These are phyloP conservation scores for Exophiala bonariae DNA, from an alignment of 2,329 filamentous ascomycete genomes.

Conservation along the genomic window DNA sequence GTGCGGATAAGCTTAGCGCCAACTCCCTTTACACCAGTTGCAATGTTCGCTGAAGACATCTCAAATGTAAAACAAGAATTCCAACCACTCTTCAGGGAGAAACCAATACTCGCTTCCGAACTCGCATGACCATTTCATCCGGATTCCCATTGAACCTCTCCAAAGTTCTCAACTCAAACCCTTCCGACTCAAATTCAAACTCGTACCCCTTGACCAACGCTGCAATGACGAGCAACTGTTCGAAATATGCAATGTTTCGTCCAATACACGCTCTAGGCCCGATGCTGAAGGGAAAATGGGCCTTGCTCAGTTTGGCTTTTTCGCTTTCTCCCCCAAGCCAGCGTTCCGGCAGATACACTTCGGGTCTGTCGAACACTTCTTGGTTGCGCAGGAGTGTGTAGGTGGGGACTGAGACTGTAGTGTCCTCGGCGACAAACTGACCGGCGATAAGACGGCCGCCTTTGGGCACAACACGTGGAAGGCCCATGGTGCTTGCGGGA, in stretches of 20 bases:
- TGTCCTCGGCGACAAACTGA: constrained; percentile 18
- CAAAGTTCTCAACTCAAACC: too few species aligned
- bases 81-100: too few species aligned
- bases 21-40: too few species aligned
- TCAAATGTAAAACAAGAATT: too few species aligned
- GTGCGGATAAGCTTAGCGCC: too few species aligned
- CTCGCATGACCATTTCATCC: too few species aligned
- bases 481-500: constrained; percentile 15
- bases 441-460: constrained; percentile 18
- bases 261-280: constrained; percentile 73
- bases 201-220: too few species aligned
- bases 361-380: constrained; percentile 3
- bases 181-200: too few species aligned
- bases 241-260: constrained; percentile 55
- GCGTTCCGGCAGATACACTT: constrained; percentile 10
- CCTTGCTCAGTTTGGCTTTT: constrained; percentile 18
- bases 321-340: constrained; percentile 15
- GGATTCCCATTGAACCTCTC: too few species aligned
- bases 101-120: too few species aligned
- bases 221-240: too few species aligned
- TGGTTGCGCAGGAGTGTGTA: constrained; percentile 16
- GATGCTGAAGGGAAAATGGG: constrained; percentile 59
- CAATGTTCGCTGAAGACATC: too few species aligned
- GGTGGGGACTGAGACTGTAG: constrained; percentile 18
- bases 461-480: constrained; percentile 13